These are phyloP conservation scores for Aspergillus unguis DNA, from an alignment of 2,329 filamentous ascomycete species.

Conservation along the genomic window DNA sequence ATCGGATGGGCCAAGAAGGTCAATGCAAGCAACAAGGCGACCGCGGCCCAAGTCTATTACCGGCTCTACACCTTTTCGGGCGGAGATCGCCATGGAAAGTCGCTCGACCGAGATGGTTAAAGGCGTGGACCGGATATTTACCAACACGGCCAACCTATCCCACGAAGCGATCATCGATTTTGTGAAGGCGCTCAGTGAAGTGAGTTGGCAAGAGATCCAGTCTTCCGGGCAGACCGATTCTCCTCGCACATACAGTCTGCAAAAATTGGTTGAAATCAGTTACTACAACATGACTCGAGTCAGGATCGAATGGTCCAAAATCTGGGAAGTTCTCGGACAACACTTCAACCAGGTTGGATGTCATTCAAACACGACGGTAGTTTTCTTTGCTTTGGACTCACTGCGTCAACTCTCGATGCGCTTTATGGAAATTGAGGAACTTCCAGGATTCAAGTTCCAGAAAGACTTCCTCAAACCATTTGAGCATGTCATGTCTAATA, in stretches of 20 bases:
- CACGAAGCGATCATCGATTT: conserved; percentile 96
- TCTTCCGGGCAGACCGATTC: conserved; percentile 95
- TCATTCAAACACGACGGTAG: conserved; percentile 91
- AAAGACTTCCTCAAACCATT: conserved; percentile 99
- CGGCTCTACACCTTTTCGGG: conserved; percentile 57
- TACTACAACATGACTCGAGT: conserved; percentile 99
- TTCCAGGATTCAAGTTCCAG: conserved; percentile 98
- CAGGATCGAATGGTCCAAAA: conserved; percentile 95
- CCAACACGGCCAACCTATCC: conserved; percentile 87
- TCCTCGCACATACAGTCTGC: conserved; percentile 91
- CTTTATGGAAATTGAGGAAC: conserved; percentile 96
- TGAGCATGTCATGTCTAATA: conserved; percentile 94
- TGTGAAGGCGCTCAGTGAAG: conserved; percentile 84
- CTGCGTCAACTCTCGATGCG: conserved; percentile 94
- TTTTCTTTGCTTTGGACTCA: conserved; percentile 96
- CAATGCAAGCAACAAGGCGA: conserved; percentile 56
- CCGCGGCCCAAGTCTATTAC: conserved; percentile 47
- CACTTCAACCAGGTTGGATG: conserved; percentile 98
- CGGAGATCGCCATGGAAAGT: conserved; percentile 86
- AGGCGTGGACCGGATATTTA: conserved; percentile 92
- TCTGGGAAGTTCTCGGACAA: conserved; percentile 95
- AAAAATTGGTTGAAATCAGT: conserved; percentile 97
- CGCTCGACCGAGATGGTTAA: conserved; percentile 90
- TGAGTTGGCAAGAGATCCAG: conserved; percentile 99
- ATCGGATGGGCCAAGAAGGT: conserved; percentile 60